Conservation (phyloP, 495 filamentous ascomycete species). For the Tricharina praecox region DNA sequence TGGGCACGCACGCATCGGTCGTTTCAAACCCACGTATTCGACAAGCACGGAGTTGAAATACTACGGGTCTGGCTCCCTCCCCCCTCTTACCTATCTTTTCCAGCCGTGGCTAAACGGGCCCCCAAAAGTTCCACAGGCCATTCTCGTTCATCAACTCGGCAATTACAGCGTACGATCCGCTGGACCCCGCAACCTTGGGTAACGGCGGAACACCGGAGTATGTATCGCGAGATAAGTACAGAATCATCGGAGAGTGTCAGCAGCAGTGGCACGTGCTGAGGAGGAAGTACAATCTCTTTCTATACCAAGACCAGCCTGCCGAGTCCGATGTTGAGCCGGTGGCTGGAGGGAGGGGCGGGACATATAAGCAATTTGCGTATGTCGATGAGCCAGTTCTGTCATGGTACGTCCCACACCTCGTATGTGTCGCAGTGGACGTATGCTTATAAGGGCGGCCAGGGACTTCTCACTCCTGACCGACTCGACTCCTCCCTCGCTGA, state of each 20-base stretch:
- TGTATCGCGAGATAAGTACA: slow-evolving; percentile 18
- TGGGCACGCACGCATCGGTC: slow-evolving; percentile 49
- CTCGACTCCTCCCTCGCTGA: slow-evolving; percentile 22
- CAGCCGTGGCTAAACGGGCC: slow-evolving; percentile 13
- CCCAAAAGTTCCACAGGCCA: slow-evolving; percentile 47
- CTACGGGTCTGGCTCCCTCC: slow-evolving; percentile 34
- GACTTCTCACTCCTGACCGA: slow-evolving; percentile 40
- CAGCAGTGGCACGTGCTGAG: slow-evolving; percentile 51
- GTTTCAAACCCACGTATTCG: slow-evolving; percentile 57
- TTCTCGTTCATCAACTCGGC: slow-evolving; percentile 51
- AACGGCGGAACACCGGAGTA: background rate
- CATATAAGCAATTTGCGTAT: slow-evolving; percentile 47
- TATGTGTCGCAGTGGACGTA: background rate
- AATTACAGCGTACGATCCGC: slow-evolving; percentile 36
- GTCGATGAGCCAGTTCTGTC: slow-evolving; percentile 41
- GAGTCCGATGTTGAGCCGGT: slow-evolving; percentile 14
- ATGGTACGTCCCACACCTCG: slow-evolving; percentile 26
- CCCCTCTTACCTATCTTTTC: background rate
- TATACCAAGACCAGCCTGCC: slow-evolving; percentile 29
- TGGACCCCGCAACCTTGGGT: background rate
- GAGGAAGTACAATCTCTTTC: slow-evolving; percentile 52
- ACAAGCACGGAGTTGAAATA: slow-evolving; percentile 46
- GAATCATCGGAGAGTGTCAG: slow-evolving; percentile 50
- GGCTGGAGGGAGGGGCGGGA: slow-evolving; percentile 27
- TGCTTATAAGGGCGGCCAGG: background rate